A percentile compares a stretch with the other conserved stretches of the same genome.
Evolutionary conservation across 2,329 filamentous ascomycete species (phyloP).

Genomic region (Fusarium mangiferae): DNA sequence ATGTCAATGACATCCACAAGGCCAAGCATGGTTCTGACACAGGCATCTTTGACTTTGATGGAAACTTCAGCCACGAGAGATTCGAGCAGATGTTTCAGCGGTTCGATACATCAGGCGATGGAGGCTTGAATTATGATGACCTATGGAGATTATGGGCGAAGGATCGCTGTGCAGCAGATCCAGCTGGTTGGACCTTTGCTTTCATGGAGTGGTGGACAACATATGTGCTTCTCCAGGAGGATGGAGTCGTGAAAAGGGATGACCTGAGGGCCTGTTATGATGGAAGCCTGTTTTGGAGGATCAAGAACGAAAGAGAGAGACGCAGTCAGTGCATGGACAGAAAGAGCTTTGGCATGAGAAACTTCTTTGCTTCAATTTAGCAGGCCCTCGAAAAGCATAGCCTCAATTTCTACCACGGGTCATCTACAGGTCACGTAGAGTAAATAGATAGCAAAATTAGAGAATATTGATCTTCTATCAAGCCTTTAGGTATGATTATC

Average conservation of each 20-base stretch:
- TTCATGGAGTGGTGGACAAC: slow-evolving; percentile 52
- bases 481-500: background rate
- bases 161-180: slow-evolving; percentile 46
- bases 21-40: slow-evolving; percentile 59
- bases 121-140: slow-evolving; percentile 49
- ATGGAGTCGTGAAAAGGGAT: slow-evolving; percentile 66
- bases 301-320: slow-evolving; percentile 21
- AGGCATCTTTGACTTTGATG: slow-evolving; percentile 60
- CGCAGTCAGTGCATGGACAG: background rate
- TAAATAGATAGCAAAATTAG: background rate
- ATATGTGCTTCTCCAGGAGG: slow-evolving; percentile 62
- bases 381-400: background rate
- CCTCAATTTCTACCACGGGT: no score
- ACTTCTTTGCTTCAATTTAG: slow-evolving; percentile 6
- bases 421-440: background rate
- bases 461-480: background rate
- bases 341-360: slow-evolving; percentile 21
- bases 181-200: slow-evolving; percentile 36
- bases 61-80: slow-evolving; percentile 57
- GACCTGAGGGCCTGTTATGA: slow-evolving; percentile 51
- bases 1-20: slow-evolving; percentile 53
- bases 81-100: slow-evolving; percentile 63
- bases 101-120: slow-evolving; percentile 53
- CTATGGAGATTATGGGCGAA: slow-evolving; percentile 51
- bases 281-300: slow-evolving; percentile 35